phyloP scores from a whole-genome alignment of 2,329 filamentous ascomycete genomes.

The Lecanicillium sp. region DNA sequence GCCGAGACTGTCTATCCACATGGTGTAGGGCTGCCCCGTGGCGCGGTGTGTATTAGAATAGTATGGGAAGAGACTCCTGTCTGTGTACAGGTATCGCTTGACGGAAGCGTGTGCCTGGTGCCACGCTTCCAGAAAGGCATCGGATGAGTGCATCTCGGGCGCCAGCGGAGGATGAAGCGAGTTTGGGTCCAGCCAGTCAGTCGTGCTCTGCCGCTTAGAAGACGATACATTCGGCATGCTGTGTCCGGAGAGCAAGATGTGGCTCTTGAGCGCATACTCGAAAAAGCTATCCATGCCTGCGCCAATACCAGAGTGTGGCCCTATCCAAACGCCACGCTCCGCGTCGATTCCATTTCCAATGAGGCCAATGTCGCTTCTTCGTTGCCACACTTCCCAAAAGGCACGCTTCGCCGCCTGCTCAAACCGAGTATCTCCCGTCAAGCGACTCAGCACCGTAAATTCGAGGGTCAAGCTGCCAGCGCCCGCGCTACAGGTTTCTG shows the following conservation, averaged over 20 bases:
- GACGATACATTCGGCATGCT: constrained; percentile 42
- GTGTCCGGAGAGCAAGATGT: constrained; percentile 79
- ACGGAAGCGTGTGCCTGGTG: constrained; percentile 79
- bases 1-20: constrained; percentile 93
- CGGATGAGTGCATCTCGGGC: constrained; percentile 61
- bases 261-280: constrained; percentile 92
- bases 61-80: constrained; percentile 71
- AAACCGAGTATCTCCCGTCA: constrained; percentile 82
- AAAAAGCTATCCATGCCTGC: constrained; percentile 98
- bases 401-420: constrained; percentile 84
- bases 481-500: constrained; percentile 93
- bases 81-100: constrained; percentile 83
- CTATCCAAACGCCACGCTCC: constrained; percentile 83
- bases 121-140: constrained; percentile 77
- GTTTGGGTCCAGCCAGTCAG: constrained; percentile 55
- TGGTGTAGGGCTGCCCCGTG: constrained; percentile 80
- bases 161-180: constrained; percentile 51
- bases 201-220: constrained; percentile 32
- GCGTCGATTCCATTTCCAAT: constrained; percentile 90
- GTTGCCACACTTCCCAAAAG: constrained; percentile 95
- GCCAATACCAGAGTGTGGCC: constrained; percentile 84
- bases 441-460: constrained; percentile 80
- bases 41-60: constrained; percentile 85
- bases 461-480: constrained; percentile 94
- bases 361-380: constrained; percentile 76